phyloP scores from a whole-genome alignment of 2,329 filamentous ascomycete genomes.

The Hyphodiscus sp. region DNA sequence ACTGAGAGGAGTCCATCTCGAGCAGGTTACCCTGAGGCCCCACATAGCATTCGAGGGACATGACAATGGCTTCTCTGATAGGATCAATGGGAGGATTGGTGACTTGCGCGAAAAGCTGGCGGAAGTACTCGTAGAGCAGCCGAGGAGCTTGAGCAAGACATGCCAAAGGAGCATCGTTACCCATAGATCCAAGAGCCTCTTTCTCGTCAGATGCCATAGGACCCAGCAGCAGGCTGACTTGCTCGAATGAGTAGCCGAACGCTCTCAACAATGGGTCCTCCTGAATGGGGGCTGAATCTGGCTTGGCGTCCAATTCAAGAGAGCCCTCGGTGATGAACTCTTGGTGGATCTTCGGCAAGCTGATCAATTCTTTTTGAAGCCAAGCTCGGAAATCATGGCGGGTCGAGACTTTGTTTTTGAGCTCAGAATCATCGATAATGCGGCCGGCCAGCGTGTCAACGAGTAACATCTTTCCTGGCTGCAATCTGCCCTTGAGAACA shows the following conservation, averaged over 20 bases:
- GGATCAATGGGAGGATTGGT: constrained; percentile 97
- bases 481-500: constrained; percentile 86
- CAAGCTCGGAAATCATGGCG: constrained; percentile 83
- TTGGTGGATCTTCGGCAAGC: constrained; percentile 67
- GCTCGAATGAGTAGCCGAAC: constrained; percentile 92
- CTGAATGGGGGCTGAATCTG: constrained; percentile 67
- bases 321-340: constrained; percentile 49
- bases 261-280: constrained; percentile 78
- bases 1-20: constrained; percentile 89
- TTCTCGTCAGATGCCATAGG: constrained; percentile 98
- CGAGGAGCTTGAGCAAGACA: constrained; percentile 87
- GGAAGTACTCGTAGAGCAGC: constrained; percentile 92
- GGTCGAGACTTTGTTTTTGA: constrained; percentile 82
- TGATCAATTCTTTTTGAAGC: constrained; percentile 81
- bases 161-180: constrained; percentile 89
- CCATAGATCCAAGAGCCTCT: constrained; percentile 95
- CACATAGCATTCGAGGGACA: constrained; percentile 95
- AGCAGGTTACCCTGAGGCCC: constrained; percentile 92
- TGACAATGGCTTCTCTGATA: constrained; percentile 94
- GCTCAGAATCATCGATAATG: constrained; percentile 88
- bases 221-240: constrained; percentile 83
- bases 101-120: constrained; percentile 94
- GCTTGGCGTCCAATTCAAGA: constrained; percentile 58
- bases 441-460: constrained; percentile 87
- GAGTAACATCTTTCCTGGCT: constrained; percentile 92